These are phyloP conservation scores for Podila verticillata DNA, from an alignment of 192 early-diverging fungal species.

Conservation along the genomic window DNA sequence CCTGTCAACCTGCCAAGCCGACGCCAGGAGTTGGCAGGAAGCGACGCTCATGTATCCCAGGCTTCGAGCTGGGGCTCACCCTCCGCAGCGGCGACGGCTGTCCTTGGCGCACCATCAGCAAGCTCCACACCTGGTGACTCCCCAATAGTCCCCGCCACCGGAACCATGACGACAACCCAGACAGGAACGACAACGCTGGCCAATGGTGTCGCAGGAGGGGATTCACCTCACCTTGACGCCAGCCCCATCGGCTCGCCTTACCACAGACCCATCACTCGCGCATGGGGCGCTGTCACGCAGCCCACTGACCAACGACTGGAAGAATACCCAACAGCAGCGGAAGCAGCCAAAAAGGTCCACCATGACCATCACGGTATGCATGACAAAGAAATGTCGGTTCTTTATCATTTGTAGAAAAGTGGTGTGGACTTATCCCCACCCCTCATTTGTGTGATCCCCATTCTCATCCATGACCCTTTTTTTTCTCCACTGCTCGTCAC, in stretches of 20 bases:
- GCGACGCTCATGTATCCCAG: constrained; percentile 25
- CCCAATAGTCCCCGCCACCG: constrained; percentile 5
- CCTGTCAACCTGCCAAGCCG: constrained; percentile 47
- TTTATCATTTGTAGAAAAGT: neutral
- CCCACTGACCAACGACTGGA: constrained; percentile 20
- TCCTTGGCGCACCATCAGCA: constrained; percentile 10
- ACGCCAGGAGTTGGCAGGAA: constrained; percentile 26
- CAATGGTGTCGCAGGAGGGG: neutral
- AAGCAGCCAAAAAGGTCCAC: constrained; percentile 35
- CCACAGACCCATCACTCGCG: constrained; percentile 26
- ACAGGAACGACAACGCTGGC: neutral
- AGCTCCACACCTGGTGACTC: constrained; percentile 10
- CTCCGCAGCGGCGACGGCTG: constrained; percentile 10
- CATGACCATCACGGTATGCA: constrained; percentile 36
- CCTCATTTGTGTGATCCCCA: neutral
- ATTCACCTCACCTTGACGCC: constrained; percentile 26
- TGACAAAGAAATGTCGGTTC: too few relatives aligned
- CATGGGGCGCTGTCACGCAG: constrained; percentile 29
- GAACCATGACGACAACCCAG: constrained; percentile 10
- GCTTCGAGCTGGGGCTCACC: constrained; percentile 44
- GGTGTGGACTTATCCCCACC: neutral
- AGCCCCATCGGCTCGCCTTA: constrained; percentile 15
- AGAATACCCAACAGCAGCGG: constrained; percentile 49
- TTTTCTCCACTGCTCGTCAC: too few relatives aligned
- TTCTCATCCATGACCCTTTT: neutral